A percentile compares a stretch with the other conserved stretches of the same genome.
These are phyloP conservation scores for Lactarius deliciosus DNA, from an alignment of 768 basidiomycete species.

Conservation along the genomic window DNA sequence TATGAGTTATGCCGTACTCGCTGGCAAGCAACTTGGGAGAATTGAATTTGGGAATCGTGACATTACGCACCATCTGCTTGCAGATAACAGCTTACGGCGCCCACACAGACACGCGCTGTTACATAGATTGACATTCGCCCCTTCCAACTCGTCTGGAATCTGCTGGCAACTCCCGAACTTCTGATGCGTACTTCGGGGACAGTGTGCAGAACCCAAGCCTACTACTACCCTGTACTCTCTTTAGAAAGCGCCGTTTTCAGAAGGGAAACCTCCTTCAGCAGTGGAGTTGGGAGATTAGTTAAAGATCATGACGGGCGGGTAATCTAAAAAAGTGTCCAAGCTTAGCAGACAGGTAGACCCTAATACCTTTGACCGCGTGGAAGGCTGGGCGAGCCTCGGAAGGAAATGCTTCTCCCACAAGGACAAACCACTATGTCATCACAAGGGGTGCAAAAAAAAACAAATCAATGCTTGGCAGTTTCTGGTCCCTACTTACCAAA, in stretches of 20 bases:
- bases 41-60: conserved; percentile 5
- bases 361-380: conserved; percentile 14
- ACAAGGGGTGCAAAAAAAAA: background rate
- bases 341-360: conserved; percentile 9
- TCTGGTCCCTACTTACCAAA: conserved; percentile 19
- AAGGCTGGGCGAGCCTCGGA: conserved; percentile 23
- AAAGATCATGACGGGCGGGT: background rate
- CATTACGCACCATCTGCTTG: conserved; percentile 15
- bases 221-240: background rate
- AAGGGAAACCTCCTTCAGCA: background rate
- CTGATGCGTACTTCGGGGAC: conserved; percentile 1
- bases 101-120: background rate
- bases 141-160: conserved; percentile 6
- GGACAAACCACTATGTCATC: conserved; percentile 21
- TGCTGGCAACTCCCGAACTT: background rate
- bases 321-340: conserved; percentile 1
- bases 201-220: background rate
- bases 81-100: conserved; percentile 8
- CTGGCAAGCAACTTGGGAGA: background rate
- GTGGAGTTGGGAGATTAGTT: background rate
- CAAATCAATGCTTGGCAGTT: conserved; percentile 15
- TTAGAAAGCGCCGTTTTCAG: conserved; percentile 4
- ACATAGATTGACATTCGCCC: background rate
- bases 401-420: conserved; percentile 10
- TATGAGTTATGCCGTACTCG: conserved; percentile 22